A percentile compares a stretch with the other conserved stretches of the same genome.
phyloP scores from a whole-genome alignment of 208 protist species.

The Tritrichomonas musculus region DNA sequence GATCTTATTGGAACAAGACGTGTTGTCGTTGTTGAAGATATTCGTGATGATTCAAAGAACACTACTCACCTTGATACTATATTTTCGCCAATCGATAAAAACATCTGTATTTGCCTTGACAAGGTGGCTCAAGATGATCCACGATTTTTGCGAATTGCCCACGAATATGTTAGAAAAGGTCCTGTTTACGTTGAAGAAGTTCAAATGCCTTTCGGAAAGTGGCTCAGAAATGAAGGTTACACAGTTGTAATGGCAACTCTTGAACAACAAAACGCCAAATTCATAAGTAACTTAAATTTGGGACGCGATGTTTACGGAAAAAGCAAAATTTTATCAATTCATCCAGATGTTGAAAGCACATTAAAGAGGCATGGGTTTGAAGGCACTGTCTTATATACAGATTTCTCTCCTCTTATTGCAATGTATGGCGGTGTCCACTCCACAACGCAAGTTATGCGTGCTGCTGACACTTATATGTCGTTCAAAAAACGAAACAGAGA shows the following conservation, averaged over 20 bases:
- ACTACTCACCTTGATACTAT: neutral
- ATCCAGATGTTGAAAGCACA: neutral
- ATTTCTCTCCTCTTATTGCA: neutral
- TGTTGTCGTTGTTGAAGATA: neutral
- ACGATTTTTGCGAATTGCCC: neutral
- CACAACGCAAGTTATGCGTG: neutral
- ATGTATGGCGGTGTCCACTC: conserved; percentile 24
- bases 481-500: too few relatives aligned
- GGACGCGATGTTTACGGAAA: neutral
- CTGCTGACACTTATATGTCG: too few relatives aligned
- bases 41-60: neutral
- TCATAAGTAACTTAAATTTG: neutral
- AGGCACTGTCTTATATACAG: neutral
- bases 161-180: neutral
- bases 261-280: neutral
- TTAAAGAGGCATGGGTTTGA: neutral
- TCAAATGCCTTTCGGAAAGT: conserved; percentile 5
- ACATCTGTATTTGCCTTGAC: neutral
- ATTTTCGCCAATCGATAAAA: neutral
- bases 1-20: neutral
- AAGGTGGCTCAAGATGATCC: neutral
- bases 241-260: neutral
- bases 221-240: conserved; percentile 15
- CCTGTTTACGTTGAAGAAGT: neutral
- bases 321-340: neutral